These are phyloP conservation scores for Priceomyces castillae DNA, from an alignment of 805 yeast genomes.

Conservation along the genomic window DNA sequence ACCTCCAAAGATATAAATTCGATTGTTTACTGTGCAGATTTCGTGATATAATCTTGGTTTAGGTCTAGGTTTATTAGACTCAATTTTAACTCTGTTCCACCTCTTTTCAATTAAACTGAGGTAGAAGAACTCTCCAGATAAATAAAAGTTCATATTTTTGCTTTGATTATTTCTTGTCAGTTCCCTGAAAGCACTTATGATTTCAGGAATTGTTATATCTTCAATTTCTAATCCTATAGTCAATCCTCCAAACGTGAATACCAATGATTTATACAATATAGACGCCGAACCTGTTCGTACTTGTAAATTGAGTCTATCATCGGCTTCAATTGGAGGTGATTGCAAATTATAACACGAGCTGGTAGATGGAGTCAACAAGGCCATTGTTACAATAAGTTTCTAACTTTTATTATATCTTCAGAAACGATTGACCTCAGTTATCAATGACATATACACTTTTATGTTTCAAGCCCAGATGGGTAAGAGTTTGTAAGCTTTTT, in stretches of 20 bases:
- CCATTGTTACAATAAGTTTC: constrained; percentile 37
- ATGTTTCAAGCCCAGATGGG: not conserved
- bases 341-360: constrained; percentile 56
- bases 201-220: constrained; percentile 36
- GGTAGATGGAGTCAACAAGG: constrained; percentile 62
- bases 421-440: not conserved
- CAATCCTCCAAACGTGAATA: constrained; percentile 68
- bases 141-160: constrained; percentile 32
- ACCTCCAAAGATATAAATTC: constrained; percentile 66
- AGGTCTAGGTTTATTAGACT: constrained; percentile 24
- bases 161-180: constrained; percentile 26
- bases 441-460: not conserved
- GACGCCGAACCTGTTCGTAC: constrained; percentile 70
- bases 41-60: constrained; percentile 59
- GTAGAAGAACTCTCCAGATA: constrained; percentile 64
- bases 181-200: constrained; percentile 38
- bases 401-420: not conserved
- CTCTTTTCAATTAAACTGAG: constrained; percentile 55
- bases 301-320: constrained; percentile 53
- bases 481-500: no score
- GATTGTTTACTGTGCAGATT: constrained; percentile 47
- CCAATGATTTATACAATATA: constrained; percentile 53
- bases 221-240: constrained; percentile 53
- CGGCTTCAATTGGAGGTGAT: constrained; percentile 54
- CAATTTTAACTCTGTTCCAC: constrained; percentile 49